Conservation (phyloP, 139 green algal species). For the Nannochloris sp. region DNA sequence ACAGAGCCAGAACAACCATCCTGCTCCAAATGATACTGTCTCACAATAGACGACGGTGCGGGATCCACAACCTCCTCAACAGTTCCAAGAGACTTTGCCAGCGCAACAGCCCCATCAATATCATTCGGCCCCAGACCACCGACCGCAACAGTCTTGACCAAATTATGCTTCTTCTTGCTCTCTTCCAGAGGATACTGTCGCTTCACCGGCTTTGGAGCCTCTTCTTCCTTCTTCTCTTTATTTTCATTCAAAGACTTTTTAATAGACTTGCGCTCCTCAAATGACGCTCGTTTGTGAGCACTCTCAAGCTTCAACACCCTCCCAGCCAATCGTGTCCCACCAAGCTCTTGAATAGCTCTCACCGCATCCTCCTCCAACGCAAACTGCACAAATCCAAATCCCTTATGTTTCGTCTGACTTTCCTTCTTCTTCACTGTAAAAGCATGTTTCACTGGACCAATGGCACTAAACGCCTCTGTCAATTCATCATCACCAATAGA, state of each 20-base stretch:
- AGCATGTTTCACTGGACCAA: constrained; percentile 70
- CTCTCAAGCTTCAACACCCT: constrained; percentile 72
- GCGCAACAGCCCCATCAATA: constrained; percentile 17
- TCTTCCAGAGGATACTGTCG: not conserved
- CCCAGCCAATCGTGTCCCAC: constrained; percentile 49
- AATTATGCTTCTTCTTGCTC: constrained; percentile 45
- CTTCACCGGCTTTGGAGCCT: not conserved
- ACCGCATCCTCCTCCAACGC: constrained; percentile 74
- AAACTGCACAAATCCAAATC: constrained; percentile 81
- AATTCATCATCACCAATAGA: constrained; percentile 46
- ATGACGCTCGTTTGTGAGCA: constrained; percentile 49
- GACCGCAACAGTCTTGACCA: constrained; percentile 65
- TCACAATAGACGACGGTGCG: constrained; percentile 30
- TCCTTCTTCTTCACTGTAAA: constrained; percentile 67
- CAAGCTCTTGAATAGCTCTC: constrained; percentile 51
- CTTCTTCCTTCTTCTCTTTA: not conserved
- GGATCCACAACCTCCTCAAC: constrained; percentile 51
- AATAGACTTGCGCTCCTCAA: constrained; percentile 56
- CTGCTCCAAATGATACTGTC: constrained; percentile 38
- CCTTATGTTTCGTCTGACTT: constrained; percentile 36
- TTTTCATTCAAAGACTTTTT: constrained; percentile 18
- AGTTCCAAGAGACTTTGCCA: constrained; percentile 33
- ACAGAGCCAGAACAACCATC: constrained; percentile 67
- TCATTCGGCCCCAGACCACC: constrained; percentile 40
- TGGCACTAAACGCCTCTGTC: constrained; percentile 55